phyloP scores from a whole-genome alignment of 352 stramenopile genomes.

The Globisporangium orthogonon region DNA sequence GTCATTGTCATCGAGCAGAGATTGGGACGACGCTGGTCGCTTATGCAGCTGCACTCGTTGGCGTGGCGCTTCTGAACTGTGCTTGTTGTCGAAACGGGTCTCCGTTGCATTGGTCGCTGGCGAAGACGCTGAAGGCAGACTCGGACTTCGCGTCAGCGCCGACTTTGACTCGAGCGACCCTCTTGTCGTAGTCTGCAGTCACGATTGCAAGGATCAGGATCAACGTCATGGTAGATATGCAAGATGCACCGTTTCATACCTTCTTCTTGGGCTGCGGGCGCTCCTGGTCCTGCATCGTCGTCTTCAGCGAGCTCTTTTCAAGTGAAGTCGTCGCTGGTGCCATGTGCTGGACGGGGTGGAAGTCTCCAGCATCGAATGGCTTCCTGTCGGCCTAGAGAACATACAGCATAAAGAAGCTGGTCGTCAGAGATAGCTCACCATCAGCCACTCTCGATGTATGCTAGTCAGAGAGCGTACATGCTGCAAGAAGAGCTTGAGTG shows the following conservation, averaged over 20 bases:
- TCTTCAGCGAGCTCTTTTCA: not conserved
- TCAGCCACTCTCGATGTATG: not conserved
- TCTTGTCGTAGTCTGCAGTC: constrained; percentile 3
- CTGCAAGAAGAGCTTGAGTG: constrained; percentile 75
- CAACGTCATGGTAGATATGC: not conserved
- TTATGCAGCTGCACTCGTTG: constrained; percentile 3
- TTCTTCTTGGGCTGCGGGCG: constrained; percentile 23
- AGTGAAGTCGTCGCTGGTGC: constrained; percentile 5
- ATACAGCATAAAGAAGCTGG: not conserved
- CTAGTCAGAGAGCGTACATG: constrained; percentile 24
- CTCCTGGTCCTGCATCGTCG: constrained; percentile 26
- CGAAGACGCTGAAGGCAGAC: constrained; percentile 5
- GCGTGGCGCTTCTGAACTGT: not conserved
- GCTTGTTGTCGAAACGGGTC: not conserved
- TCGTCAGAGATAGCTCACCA: not conserved
- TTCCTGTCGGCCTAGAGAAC: constrained; percentile 21
- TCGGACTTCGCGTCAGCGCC: constrained; percentile 19
- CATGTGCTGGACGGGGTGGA: not conserved
- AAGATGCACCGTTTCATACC: constrained; percentile 9
- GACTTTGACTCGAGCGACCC: constrained; percentile 17
- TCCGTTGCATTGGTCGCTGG: not conserved
- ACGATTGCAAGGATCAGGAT: not conserved
- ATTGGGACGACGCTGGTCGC: not conserved
- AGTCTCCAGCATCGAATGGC: not conserved
- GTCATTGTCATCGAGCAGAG: constrained; percentile 14